Base-by-base conservation (phyloP, 106 monocot genomes). In the Triglochin maritima region DNA sequence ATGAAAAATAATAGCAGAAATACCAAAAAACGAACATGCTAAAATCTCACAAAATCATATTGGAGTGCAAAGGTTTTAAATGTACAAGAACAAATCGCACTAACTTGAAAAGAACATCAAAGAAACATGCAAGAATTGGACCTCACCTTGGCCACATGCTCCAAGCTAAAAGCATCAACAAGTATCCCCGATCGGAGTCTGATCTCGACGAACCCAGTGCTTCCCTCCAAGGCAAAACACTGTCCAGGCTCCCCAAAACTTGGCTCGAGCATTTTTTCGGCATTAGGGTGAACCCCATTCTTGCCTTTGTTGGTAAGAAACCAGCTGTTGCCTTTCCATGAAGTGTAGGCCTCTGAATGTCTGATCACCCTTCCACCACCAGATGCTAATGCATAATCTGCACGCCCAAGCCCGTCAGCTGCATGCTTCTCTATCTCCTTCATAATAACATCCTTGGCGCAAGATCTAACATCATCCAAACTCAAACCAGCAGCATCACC, bases 191-290 rank as follows among this genome's bases (percentile, higher is more conserved):
- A 53, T 69, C 81, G 80, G 9, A 98, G 82, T 68, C 53, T 84
- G 61, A 98, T 66, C 43, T 89, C 88, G 8, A 89, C 84, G 72
- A 84, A 98, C 2, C 98, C 98, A 61, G 44, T 68, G 51, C 66
- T 79, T 63, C 98, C 98, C 67, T 75, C 48, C 64, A 98, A 62
- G 7, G 88, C 62, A 81, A 98, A 98, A 69, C 98, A 98, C 60
- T 82, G 86, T 2, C 98, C 98, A 46, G 98, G 98, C 63, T 98
- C 88, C 7, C 98, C 98, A 76, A 88, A 98, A 75, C 98, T 92
- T 29, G 98, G 92, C 71, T 98, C 82, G 46, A 98, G 77, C 88
- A 98, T 86, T 63, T 89, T 98, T 2, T 82, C 74, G 3, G 98
- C 92, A 75, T 76, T 76, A n/a, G 56, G 8, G 76, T 79, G 77